A percentile compares a stretch with the other conserved stretches of the same genome.
Evolutionary conservation across 2,329 filamentous ascomycete genomes (phyloP).

Genomic region (Beauveria caledonica): DNA sequence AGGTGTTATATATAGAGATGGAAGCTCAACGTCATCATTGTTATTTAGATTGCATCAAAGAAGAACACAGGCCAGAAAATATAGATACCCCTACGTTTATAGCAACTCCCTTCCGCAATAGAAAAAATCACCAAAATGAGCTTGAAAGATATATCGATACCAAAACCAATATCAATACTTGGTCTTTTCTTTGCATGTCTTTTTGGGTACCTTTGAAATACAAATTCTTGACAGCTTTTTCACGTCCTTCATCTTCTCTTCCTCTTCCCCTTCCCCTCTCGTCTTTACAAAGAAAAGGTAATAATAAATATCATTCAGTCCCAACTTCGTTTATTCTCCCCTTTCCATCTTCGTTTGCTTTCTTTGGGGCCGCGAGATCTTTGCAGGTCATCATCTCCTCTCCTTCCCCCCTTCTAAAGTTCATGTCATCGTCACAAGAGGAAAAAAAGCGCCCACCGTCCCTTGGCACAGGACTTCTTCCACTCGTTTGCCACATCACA

Average conservation of each 20-base stretch:
- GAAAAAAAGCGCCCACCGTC: not conserved
- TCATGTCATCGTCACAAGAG: constrained; percentile 3
- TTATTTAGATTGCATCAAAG: not conserved
- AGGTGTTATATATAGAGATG: not conserved
- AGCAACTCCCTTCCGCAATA: too few relatives aligned
- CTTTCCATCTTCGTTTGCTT: not conserved
- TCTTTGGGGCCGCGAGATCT: not conserved
- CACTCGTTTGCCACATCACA: not conserved
- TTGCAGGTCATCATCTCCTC: not conserved
- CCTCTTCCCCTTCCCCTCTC: not conserved
- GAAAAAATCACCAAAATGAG: too few relatives aligned
- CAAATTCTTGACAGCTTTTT: not conserved
- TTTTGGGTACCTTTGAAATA: not conserved
- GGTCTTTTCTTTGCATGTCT: not conserved
- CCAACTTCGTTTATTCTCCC: not conserved
- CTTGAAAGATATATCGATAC: too few relatives aligned
- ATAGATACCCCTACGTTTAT: constrained; percentile 1
- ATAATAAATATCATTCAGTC: constrained; percentile 1
- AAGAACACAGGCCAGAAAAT: not conserved
- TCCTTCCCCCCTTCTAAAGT: not conserved
- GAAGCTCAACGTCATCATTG: not conserved
- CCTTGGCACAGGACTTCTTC: not conserved
- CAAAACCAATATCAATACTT: not conserved
- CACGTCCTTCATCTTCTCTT: not conserved
- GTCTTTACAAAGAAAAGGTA: not conserved